Evolutionary conservation across 1,139 yeast genomes (phyloP).

Genomic region (Geotrichum siamense): DNA sequence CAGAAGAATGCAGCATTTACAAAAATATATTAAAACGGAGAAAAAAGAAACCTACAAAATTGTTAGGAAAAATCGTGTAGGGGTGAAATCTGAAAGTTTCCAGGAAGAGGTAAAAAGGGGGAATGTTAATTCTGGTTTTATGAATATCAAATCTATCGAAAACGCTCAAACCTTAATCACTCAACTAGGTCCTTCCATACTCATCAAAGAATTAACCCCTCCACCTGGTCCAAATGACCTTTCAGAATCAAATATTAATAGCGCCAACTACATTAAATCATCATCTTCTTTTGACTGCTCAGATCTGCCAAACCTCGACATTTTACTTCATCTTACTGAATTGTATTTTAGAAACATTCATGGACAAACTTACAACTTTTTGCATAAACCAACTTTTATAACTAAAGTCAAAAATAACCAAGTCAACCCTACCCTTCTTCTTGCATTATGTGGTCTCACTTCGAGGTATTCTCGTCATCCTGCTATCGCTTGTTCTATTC

Average conservation of each 20-base stretch:
- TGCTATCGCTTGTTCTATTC: slow-evolving; percentile 22
- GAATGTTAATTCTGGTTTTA: slow-evolving; percentile 14
- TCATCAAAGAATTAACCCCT: slow-evolving; percentile 12
- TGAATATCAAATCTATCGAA: slow-evolving; percentile 8
- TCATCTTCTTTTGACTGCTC: background rate
- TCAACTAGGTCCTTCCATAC: slow-evolving; percentile 17
- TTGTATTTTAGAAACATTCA: slow-evolving; percentile 33
- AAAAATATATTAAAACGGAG: slow-evolving; percentile 24
- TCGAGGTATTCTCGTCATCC: slow-evolving; percentile 37
- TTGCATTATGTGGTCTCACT: slow-evolving; percentile 35
- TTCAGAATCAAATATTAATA: background rate
- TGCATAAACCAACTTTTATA: slow-evolving; percentile 34
- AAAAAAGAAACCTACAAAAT: slow-evolving; percentile 17
- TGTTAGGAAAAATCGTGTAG: slow-evolving; percentile 13
- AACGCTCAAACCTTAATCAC: slow-evolving; percentile 16
- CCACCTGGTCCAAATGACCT: background rate
- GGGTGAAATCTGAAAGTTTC: slow-evolving; percentile 6
- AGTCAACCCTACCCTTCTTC: slow-evolving; percentile 30
- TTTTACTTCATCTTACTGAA: slow-evolving; percentile 28
- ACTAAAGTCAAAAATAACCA: slow-evolving; percentile 27
- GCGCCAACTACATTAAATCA: background rate
- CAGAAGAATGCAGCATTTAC: slow-evolving; percentile 30
- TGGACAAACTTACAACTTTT: slow-evolving; percentile 35
- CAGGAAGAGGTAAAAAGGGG: slow-evolving; percentile 12
- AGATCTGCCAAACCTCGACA: slow-evolving; percentile 22